Conservation (phyloP, 495 filamentous ascomycete genomes). For the Pseudevernia furfuracea region DNA sequence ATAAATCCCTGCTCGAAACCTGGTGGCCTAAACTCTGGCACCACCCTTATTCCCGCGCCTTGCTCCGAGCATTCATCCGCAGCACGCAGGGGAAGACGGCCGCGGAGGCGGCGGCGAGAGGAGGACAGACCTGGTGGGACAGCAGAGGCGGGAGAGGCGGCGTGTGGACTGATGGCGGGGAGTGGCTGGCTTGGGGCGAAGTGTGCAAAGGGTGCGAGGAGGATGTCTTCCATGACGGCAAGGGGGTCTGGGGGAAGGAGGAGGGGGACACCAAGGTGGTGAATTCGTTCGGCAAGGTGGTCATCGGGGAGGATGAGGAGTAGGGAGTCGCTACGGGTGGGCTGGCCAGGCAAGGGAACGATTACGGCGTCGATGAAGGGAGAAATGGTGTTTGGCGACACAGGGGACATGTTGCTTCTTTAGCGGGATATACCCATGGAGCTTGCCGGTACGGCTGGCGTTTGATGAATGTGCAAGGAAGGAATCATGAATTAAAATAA, state of each 20-base stretch:
- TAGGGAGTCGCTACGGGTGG: neutral
- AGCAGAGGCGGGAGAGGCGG: constrained; percentile 49
- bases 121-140: constrained; percentile 48
- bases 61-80: constrained; percentile 46
- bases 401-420: neutral
- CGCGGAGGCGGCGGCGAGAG: constrained; percentile 39
- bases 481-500: neutral
- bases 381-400: neutral
- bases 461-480: neutral
- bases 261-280: constrained; percentile 19
- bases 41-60: constrained; percentile 43
- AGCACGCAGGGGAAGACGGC: constrained; percentile 36
- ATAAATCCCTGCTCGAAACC: constrained; percentile 33
- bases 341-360: neutral
- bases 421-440: constrained; percentile 15
- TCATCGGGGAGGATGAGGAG: constrained; percentile 22
- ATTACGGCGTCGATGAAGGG: neutral
- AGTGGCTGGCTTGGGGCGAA: constrained; percentile 48
- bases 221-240: constrained; percentile 38
- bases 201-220: constrained; percentile 46
- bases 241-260: constrained; percentile 22
- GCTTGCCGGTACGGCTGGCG: neutral
- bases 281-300: constrained; percentile 24
- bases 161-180: constrained; percentile 49
- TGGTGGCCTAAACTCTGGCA: constrained; percentile 56